phyloP scores from a whole-genome alignment of 2,329 filamentous ascomycete species.

The Diaporthe australafricana region DNA sequence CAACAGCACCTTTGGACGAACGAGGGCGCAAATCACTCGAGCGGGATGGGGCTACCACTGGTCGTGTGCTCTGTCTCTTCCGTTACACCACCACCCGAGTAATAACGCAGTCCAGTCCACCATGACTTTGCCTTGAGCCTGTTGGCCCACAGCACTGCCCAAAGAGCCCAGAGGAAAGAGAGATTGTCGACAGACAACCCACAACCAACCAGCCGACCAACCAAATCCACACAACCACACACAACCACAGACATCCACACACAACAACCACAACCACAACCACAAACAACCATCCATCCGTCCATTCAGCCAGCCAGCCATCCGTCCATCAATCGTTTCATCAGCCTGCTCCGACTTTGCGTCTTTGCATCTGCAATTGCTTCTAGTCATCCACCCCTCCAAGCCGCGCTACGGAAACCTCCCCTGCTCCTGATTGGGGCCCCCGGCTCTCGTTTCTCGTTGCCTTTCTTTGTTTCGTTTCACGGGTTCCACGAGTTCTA shows the following conservation, averaged over 20 bases:
- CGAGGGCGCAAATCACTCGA: not conserved
- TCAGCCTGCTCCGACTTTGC: not conserved
- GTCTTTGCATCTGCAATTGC: not conserved
- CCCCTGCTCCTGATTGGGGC: conserved; percentile 25
- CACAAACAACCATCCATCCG: not conserved
- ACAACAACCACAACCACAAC: not conserved
- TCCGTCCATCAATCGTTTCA: conserved; percentile 19
- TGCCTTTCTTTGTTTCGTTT: conserved; percentile 15
- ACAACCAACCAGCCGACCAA: not conserved
- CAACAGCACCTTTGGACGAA: no score
- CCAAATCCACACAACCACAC: not conserved
- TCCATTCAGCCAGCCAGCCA: not conserved
- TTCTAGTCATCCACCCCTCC: not conserved
- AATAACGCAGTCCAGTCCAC: not conserved
- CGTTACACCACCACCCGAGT: not conserved
- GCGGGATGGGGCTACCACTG: not conserved
- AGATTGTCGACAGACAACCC: not conserved
- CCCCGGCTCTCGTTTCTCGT: not conserved
- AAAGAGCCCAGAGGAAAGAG: not conserved
- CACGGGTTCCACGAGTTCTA: not conserved
- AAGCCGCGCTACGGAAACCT: not conserved
- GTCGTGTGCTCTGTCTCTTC: not conserved
- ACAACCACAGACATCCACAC: not conserved
- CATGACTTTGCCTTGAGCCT: not conserved
- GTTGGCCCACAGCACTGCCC: not conserved